A percentile compares a stretch with the other conserved stretches of the same genome.
Evolutionary conservation across 2,329 filamentous ascomycete species (phyloP).

Genomic region (Nemania bipapillata): DNA sequence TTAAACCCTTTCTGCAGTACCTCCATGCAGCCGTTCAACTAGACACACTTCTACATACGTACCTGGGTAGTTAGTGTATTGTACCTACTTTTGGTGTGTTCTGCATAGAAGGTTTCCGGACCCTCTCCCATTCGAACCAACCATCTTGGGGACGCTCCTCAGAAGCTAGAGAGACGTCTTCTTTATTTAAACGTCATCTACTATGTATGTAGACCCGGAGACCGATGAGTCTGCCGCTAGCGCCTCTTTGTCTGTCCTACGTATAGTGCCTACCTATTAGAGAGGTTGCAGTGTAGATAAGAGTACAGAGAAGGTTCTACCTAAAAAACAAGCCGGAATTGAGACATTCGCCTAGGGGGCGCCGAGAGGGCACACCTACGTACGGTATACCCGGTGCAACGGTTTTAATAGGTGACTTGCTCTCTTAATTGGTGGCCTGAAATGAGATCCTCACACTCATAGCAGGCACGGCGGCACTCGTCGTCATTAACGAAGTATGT

Average conservation of each 20-base stretch:
- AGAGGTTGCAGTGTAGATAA: too few species aligned
- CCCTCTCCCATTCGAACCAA: conserved; percentile 14
- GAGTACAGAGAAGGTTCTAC: not conserved
- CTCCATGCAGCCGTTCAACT: not conserved
- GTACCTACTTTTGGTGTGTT: not conserved
- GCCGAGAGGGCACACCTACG: too few species aligned
- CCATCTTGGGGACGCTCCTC: not conserved
- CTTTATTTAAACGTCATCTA: conserved; percentile 34
- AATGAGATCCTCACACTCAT: conserved; percentile 10
- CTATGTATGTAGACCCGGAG: conserved; percentile 11
- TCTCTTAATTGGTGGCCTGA: conserved; percentile 17
- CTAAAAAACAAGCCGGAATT: not conserved
- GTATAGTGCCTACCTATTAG: not conserved
- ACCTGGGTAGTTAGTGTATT: not conserved
- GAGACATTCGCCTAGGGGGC: too few species aligned
- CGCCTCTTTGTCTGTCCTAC: conserved; percentile 18
- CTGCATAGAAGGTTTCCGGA: conserved; percentile 30
- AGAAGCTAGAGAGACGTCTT: not conserved
- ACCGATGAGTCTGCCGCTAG: conserved; percentile 17
- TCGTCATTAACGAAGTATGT: too few species aligned
- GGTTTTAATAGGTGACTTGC: not conserved
- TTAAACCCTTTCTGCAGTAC: conserved; percentile 31
- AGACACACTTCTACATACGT: too few species aligned
- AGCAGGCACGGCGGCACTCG: too few species aligned
- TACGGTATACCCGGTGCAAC: conserved; percentile 6